Evolutionary conservation across 306 rosid species (phyloP).

Genomic region (Ormosia emarginata): DNA sequence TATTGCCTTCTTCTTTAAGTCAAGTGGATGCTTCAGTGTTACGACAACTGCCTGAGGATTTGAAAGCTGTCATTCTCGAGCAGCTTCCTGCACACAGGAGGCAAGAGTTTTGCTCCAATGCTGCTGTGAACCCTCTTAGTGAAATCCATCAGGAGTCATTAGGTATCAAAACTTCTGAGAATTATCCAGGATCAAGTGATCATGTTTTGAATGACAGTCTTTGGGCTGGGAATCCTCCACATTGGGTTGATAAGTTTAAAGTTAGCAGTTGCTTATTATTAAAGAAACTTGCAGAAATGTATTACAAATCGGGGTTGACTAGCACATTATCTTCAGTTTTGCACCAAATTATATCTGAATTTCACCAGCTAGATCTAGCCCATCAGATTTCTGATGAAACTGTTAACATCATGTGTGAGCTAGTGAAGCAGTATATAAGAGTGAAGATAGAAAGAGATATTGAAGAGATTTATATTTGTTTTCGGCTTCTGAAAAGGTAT

Average conservation of each 20-base stretch:
- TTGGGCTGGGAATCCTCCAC: slow-evolving; percentile 84
- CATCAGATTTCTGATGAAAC: slow-evolving; percentile 49
- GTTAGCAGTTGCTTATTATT: slow-evolving; percentile 54
- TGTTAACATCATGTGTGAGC: slow-evolving; percentile 51
- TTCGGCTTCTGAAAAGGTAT: slow-evolving; percentile 80
- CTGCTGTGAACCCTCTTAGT: slow-evolving; percentile 15
- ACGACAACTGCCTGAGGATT: slow-evolving; percentile 69
- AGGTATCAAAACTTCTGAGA: slow-evolving; percentile 24
- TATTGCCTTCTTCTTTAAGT: slow-evolving; percentile 82
- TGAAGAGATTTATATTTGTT: slow-evolving; percentile 88
- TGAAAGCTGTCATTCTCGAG: slow-evolving; percentile 62
- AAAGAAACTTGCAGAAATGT: slow-evolving; percentile 54
- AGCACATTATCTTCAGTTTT: slow-evolving; percentile 58
- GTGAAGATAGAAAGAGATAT: slow-evolving; percentile 66
- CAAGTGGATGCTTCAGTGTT: slow-evolving; percentile 81
- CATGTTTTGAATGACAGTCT: slow-evolving; percentile 37
- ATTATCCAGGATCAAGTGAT: slow-evolving; percentile 30
- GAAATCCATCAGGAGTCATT: slow-evolving; percentile 30
- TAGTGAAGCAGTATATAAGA: slow-evolving; percentile 73
- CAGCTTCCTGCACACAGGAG: slow-evolving; percentile 79
- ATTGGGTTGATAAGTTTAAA: slow-evolving; percentile 76
- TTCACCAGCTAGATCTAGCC: slow-evolving; percentile 39
- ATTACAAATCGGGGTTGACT: slow-evolving; percentile 43
- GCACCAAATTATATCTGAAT: slow-evolving; percentile 38
- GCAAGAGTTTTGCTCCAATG: slow-evolving; percentile 40